phyloP scores from a whole-genome alignment of 768 basidiomycete genomes.

The Pluteus cervinus region DNA sequence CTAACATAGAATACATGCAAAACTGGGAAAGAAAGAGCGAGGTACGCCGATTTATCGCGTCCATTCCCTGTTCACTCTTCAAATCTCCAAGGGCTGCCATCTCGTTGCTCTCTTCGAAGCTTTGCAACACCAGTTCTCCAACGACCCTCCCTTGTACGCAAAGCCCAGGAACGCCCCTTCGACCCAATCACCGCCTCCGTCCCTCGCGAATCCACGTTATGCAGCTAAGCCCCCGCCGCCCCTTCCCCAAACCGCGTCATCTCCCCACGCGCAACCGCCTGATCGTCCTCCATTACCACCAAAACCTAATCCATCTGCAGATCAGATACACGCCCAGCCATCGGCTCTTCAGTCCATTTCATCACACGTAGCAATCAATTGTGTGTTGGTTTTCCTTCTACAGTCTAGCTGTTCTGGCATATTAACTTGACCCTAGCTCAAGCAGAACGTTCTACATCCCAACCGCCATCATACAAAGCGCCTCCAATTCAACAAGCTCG shows the following conservation, averaged over 20 bases:
- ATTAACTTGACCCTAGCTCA: too few relatives aligned
- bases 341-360: neutral
- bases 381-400: too few relatives aligned
- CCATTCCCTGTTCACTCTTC: constrained; percentile 10
- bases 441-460: too few relatives aligned
- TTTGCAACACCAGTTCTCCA: constrained; percentile 79
- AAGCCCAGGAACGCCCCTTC: constrained; percentile 45
- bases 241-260: constrained; percentile 16
- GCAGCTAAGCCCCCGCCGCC: constrained; percentile 31
- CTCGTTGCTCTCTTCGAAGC: constrained; percentile 69
- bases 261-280: constrained; percentile 13
- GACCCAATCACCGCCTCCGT: constrained; percentile 10
- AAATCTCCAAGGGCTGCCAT: constrained; percentile 57
- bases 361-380: constrained; percentile 5
- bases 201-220: constrained; percentile 10
- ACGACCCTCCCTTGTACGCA: constrained; percentile 84
- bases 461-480: too few relatives aligned
- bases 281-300: constrained; percentile 27
- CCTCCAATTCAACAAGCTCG: too few relatives aligned
- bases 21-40: constrained; percentile 83
- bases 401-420: too few relatives aligned
- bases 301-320: constrained; percentile 19
- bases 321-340: constrained; percentile 6
- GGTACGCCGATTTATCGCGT: constrained; percentile 40
- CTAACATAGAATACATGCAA: constrained; percentile 59